Conservation (phyloP, 495 filamentous ascomycete species). For the Neurospora sp. region DNA sequence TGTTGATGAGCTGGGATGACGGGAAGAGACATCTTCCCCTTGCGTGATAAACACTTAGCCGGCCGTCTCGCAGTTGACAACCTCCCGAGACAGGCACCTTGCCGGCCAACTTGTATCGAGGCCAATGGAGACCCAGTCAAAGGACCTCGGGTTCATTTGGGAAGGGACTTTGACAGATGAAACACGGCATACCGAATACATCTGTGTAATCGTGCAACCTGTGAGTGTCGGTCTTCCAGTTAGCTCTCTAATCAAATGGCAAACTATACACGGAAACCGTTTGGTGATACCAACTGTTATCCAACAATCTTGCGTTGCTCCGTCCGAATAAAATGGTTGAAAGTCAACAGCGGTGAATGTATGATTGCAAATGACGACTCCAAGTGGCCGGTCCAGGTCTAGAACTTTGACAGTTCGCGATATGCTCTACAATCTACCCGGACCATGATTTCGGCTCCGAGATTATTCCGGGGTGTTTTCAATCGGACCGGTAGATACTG, state of each 20-base stretch:
- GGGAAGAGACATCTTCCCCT: background rate
- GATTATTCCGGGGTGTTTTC: background rate
- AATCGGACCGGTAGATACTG: background rate
- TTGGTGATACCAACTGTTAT: background rate
- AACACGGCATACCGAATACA: background rate
- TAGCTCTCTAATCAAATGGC: background rate
- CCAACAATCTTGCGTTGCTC: background rate
- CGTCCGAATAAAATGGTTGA: background rate
- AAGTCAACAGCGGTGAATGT: background rate
- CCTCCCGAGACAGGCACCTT: background rate
- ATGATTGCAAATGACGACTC: background rate
- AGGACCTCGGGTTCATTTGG: background rate
- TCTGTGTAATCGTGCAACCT: background rate
- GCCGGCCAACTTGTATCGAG: background rate
- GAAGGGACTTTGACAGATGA: background rate
- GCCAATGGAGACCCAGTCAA: background rate
- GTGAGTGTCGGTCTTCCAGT: background rate
- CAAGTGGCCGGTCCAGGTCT: background rate
- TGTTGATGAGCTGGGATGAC: background rate
- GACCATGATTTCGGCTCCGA: background rate
- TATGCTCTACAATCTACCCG: background rate
- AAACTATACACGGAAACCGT: background rate
- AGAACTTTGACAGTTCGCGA: background rate
- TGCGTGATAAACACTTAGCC: background rate
- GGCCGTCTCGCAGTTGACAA: background rate